Percentiles rank a stretch among this genome's conserved stretches.
phyloP scores from a whole-genome alignment of 140 eudicot species.

The Stevia rebaudiana region DNA sequence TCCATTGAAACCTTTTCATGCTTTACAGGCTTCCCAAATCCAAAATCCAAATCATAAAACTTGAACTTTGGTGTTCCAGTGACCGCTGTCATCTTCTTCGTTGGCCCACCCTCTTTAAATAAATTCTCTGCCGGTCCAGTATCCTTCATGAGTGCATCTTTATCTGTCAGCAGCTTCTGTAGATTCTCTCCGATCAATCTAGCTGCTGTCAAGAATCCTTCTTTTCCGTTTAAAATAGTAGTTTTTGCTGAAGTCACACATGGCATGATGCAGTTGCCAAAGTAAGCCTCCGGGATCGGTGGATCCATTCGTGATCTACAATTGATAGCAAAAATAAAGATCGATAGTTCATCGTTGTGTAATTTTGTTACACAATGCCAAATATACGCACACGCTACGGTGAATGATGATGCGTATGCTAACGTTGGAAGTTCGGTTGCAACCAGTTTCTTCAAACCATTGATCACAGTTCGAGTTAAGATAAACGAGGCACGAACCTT shows the following conservation, averaged over 20 bases:
- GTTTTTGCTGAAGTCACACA: not conserved
- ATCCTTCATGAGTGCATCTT: not conserved
- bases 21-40: too few species aligned
- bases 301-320: not conserved
- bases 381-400: not conserved
- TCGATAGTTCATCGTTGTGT: not conserved
- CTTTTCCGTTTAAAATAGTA: not conserved
- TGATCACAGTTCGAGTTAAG: conserved; percentile 6
- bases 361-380: not conserved
- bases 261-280: not conserved
- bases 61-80: conserved; percentile 1
- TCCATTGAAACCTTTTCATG: too few species aligned
- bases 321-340: not conserved
- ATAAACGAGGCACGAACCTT: conserved; percentile 36
- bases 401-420: conserved; percentile 24
- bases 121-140: not conserved
- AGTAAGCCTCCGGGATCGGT: not conserved
- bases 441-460: conserved; percentile 18
- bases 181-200: not conserved
- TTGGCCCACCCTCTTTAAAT: not conserved
- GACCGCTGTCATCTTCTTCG: not conserved
- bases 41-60: too few species aligned
- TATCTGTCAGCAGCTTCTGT: not conserved
- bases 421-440: conserved; percentile 2
- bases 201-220: not conserved